Percentiles rank a stretch among this genome's conserved stretches.
Conservation (phyloP, 768 basidiomycete species). For the Tubosaeta brunneosetosa region DNA sequence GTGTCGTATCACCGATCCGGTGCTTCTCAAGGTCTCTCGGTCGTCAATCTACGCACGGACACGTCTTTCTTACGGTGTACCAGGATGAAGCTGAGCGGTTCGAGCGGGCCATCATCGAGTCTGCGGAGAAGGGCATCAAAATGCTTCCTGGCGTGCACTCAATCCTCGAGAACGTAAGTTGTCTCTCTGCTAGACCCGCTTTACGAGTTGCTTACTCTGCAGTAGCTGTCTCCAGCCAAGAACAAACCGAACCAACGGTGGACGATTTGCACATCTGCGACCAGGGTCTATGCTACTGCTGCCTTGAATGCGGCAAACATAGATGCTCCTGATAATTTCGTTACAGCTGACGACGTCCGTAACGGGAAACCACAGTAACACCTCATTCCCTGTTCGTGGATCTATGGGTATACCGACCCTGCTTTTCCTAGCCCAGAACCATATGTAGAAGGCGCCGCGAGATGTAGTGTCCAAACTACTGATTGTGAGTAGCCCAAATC, state of each 20-base stretch:
- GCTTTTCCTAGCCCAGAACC: conserved; percentile 65
- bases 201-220: conserved; percentile 6
- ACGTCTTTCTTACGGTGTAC: conserved; percentile 4
- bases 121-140: conserved; percentile 57
- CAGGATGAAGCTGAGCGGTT: conserved; percentile 74
- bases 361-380: conserved; percentile 75
- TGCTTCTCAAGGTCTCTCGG: conserved; percentile 58
- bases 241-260: conserved; percentile 58
- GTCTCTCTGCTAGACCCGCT: background rate
- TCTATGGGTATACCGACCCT: conserved; percentile 1
- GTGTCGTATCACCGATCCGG: conserved; percentile 64
- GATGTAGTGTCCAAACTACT: conserved; percentile 54
- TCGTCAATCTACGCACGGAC: background rate
- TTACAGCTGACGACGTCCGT: conserved; percentile 78
- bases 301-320: conserved; percentile 66
- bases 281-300: conserved; percentile 64
- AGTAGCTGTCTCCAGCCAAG: conserved; percentile 26
- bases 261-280: conserved; percentile 89
- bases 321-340: conserved; percentile 66
- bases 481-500: conserved; percentile 17
- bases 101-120: conserved; percentile 71
- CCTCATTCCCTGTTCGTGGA: background rate
- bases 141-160: conserved; percentile 66
- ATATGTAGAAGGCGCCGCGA: conserved; percentile 79
- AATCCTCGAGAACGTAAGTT: conserved; percentile 51